Evolutionary conservation across 2,329 filamentous ascomycete species (phyloP), one percentile per base, ranked within the genome.

Genomic region (Talaromyces sp.): DNA sequence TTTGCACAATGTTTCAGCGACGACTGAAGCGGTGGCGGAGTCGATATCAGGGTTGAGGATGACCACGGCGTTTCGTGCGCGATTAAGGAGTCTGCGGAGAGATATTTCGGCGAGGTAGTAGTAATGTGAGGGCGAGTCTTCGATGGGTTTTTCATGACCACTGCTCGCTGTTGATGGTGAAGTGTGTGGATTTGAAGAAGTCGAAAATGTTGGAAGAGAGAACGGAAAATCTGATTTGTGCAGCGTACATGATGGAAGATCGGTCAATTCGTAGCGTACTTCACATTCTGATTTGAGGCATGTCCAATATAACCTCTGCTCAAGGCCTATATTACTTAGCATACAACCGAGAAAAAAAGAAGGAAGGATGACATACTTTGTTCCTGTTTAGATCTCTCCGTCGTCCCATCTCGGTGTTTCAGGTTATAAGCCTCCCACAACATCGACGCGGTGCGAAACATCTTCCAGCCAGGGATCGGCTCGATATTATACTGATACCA

Each of bases 31-130:
- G 25, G 70, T 65, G 64, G 71, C 68, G n/a, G 67, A 60, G 60
- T 70, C 65, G 7, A 65, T 67, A 19, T 66, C 65, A 1, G 68
- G 67, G 31, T 31, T 61, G 8, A 58, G 54, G 3, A 38, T 58
- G 22, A 58, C 54, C 10, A 58, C 36, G 7, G 54, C 58, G 61
- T 73, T 74, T 58, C 76, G 74, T 29, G 75, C 72, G 15, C 75
- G 72, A 59, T 77, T 77, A 3, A 77, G 70, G 5, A 77, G 67
- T 5, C 75, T 66, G 2, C 75, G 70, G 19, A 76, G 71, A 1
- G 74, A 74, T 3, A 75, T 76, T 54, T 77, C 75, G 2, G 75
- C 75, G 4, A 77, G 72, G 49, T 74, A 77, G 61, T 69, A 71
- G 19, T 61, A 45, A 67, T 62, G 40, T 29, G 70, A 63, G 62